Base-by-base conservation (phyloP, 208 protist genomes). In the Leishmania martiniquensis region DNA sequence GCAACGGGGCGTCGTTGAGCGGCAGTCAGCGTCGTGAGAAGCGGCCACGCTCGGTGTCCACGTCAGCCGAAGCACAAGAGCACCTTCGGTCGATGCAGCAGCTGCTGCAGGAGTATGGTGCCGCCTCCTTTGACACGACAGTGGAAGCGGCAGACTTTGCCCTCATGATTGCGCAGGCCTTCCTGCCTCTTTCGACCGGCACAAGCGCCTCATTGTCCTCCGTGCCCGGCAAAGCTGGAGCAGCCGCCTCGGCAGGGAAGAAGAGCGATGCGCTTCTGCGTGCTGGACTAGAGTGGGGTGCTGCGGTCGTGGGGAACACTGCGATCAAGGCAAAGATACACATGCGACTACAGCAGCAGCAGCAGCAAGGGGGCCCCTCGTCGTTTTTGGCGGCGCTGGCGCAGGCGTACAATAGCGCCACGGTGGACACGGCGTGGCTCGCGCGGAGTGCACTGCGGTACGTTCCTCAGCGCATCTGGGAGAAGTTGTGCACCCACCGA, bases 71-170 rank as follows among this genome's bases (percentile, higher is more conserved):
- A 37, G 59, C 57, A 37, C 62, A 22, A 29, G 59, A 75, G 29
- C 79, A 77, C 25, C 79, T 83, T 22, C 67, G 55, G 1, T 22
- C 73, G 29, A 78, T 83, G 79, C 65, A 52, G 51, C 79, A 78
- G 66, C 42, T 82, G 37, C 77, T 92, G 60, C 72, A 75, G 45
- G 66, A 82, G 45, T 82, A 87, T 32, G 89, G 89, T 20, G 86
- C 87, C 3, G 66, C 84, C 42, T 91, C 91, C 32, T 95, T 93
- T 74, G 80, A 89, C 55, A 76, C 80, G 20, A 85, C 85, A 49
- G 81, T 95, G 32, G 87, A 91, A 44, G 81, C 89, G 42, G 82
- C 83, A 22, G 91, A 95, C 75, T 83, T 87, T 37, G 62, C 91
- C 62, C 76, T 91, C 32, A 70, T 77, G 44, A 42, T 93, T 60